These are phyloP conservation scores for Metschnikowia henanensis DNA, from an alignment of 805 yeast species.

Conservation along the genomic window DNA sequence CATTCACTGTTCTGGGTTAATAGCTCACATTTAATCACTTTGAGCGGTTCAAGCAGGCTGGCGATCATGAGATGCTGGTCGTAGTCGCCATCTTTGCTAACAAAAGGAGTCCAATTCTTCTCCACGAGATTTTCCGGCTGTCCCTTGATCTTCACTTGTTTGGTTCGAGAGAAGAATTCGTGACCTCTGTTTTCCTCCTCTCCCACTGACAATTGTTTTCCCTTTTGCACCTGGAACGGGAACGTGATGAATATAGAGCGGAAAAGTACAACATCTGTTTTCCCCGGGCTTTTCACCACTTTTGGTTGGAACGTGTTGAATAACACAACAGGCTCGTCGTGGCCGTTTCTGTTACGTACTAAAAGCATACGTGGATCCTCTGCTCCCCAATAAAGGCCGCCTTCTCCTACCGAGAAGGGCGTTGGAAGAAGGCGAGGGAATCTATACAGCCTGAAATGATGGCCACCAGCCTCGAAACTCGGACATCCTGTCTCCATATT, in stretches of 20 bases:
- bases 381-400: slow-evolving; percentile 36
- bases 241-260: slow-evolving; percentile 15
- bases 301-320: slow-evolving; percentile 34
- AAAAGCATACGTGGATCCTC: slow-evolving; percentile 50
- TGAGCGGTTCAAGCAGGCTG: slow-evolving; percentile 33
- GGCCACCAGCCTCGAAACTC: slow-evolving; percentile 5
- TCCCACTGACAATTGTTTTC: slow-evolving; percentile 3
- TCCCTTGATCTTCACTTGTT: slow-evolving; percentile 7
- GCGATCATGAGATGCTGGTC: slow-evolving; percentile 31
- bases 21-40: slow-evolving; percentile 29
- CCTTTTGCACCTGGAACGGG: slow-evolving; percentile 20
- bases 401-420: slow-evolving; percentile 11
- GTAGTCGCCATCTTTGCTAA: slow-evolving; percentile 25
- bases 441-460: slow-evolving; percentile 7
- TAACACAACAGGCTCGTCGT: slow-evolving; percentile 47
- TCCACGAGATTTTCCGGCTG: slow-evolving; percentile 16
- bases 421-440: slow-evolving; percentile 15
- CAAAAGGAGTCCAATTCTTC: slow-evolving; percentile 42
- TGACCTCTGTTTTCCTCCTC: background rate
- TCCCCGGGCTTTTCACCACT: background rate
- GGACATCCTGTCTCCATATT: slow-evolving; percentile 5
- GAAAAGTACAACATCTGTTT: background rate
- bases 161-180: slow-evolving; percentile 9
- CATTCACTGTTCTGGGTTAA: slow-evolving; percentile 24
- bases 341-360: slow-evolving; percentile 30